Conservation (phyloP, 2,329 filamentous ascomycete genomes). For the Pezicula radicicola region DNA sequence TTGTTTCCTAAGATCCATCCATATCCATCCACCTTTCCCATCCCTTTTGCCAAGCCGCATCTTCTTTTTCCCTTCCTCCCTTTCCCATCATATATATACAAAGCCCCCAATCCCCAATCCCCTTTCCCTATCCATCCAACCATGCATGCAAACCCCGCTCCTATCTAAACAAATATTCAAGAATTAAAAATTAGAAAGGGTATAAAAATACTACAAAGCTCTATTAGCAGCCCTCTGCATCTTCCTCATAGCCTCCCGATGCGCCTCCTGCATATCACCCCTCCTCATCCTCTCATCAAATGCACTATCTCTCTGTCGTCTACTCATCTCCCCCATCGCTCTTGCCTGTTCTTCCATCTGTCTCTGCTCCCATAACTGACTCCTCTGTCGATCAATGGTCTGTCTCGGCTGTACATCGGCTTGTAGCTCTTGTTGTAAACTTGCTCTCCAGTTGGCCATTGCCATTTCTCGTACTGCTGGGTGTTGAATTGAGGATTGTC, state of each 20-base stretch:
- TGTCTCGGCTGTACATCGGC: constrained; percentile 22
- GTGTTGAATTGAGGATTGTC: constrained; percentile 41
- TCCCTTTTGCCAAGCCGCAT: neutral
- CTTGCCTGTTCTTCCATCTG: constrained; percentile 54
- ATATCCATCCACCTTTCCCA: neutral
- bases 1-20: neutral
- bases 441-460: constrained; percentile 66
- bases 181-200: neutral
- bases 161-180: neutral
- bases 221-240: constrained; percentile 56
- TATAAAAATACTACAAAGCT: neutral
- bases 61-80: neutral
- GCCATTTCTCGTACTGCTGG: constrained; percentile 50
- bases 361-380: constrained; percentile 54
- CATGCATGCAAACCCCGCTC: neutral
- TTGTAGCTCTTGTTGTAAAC: constrained; percentile 60
- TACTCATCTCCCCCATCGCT: constrained; percentile 53
- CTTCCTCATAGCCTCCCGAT: constrained; percentile 74
- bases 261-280: constrained; percentile 70
- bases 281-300: constrained; percentile 76
- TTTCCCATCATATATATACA: neutral
- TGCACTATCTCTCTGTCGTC: constrained; percentile 55
- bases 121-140: neutral
- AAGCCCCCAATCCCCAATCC: neutral
- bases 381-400: constrained; percentile 52